phyloP scores from a whole-genome alignment of 805 yeast species.

The Ogataea neopini region DNA sequence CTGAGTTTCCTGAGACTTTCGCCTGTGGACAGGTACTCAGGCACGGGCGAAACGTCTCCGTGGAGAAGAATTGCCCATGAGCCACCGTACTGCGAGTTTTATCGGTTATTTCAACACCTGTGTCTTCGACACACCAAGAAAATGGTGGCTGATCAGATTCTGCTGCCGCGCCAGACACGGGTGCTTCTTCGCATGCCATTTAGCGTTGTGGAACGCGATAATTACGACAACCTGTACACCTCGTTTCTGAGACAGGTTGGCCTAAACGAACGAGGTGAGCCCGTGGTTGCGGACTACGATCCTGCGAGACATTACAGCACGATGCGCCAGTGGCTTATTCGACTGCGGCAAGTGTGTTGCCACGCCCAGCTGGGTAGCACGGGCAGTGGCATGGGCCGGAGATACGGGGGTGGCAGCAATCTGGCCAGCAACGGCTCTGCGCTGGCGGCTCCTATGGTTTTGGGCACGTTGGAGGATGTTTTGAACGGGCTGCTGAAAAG shows the following conservation, averaged over 20 bases:
- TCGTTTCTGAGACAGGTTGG: constrained; percentile 62
- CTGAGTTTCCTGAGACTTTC: constrained; percentile 62
- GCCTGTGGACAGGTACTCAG: constrained; percentile 53
- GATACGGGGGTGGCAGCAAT: constrained; percentile 8
- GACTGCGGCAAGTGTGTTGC: constrained; percentile 78
- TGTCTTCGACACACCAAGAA: constrained; percentile 82
- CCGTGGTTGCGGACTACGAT: constrained; percentile 50
- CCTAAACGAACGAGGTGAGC: constrained; percentile 51
- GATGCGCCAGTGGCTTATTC: constrained; percentile 70
- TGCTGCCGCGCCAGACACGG: constrained; percentile 77
- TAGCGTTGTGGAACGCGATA: constrained; percentile 80
- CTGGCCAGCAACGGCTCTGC: too few species aligned
- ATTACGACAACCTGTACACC: constrained; percentile 64
- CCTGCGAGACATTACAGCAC: constrained; percentile 42
- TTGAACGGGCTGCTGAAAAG: constrained; percentile 61
- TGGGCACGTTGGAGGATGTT: constrained; percentile 65
- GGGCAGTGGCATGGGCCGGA: background rate
- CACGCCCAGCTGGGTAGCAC: constrained; percentile 54
- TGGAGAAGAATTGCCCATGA: constrained; percentile 30
- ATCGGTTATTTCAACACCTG: constrained; percentile 50
- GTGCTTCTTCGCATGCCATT: constrained; percentile 71
- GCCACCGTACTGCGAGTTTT: constrained; percentile 43
- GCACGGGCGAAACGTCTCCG: constrained; percentile 22
- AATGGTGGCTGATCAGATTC: constrained; percentile 75
- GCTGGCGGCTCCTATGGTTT: constrained; percentile 21